Evolutionary conservation across 306 rosid genomes (phyloP), one percentile per base, ranked within the genome.

Genomic region (Castanea sativa): DNA sequence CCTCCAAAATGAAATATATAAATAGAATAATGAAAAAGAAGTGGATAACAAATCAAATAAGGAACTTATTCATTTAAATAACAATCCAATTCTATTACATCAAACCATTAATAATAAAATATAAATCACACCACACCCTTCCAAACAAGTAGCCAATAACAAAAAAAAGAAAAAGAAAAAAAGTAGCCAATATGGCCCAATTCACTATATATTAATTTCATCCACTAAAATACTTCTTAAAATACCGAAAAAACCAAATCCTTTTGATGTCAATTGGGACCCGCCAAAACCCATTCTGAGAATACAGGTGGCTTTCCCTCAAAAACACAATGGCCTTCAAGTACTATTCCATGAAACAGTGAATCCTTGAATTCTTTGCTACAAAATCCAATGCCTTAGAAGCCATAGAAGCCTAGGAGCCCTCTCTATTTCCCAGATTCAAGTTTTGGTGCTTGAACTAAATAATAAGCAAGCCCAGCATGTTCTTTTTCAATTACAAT

Each of bases 71-170:
- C 29, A 23, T 29, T 57, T 57, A n/a, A 27, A 76, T 49, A 12
- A 58, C 55, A 8, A 2, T 25, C 65, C 19, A 20, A 6, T 30
- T 14, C 32, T 9, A 59, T 23, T 13, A 20, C 9, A 21, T 15
- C 19, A 5, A 53, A 63, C 52, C 1, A 64, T 5, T 19, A 61
- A 14, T 7, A 45, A 45, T 9, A 45, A 9, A 49, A 73, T 9
- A 45, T 11, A 49, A 73, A 73, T 38, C 74, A 55, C 57, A 32
- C 77, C 27, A 25, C 69, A 71, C 80, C 43, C 67, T 76, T 70
- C 38, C 5, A 52, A 21, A 14, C 76, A 58, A 33, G 32, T 45
- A 2, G 43, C 0, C 43, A 6, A 38, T 6, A 38, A 32, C 35
- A 60, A 57, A 1, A 38, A 32, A 5, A 5, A 32, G 4, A 21